Percentiles rank a stretch among this genome's conserved stretches.
These are phyloP conservation scores for Phlebiopsis flavidoalba DNA, from an alignment of 768 basidiomycete species.

Conservation along the genomic window DNA sequence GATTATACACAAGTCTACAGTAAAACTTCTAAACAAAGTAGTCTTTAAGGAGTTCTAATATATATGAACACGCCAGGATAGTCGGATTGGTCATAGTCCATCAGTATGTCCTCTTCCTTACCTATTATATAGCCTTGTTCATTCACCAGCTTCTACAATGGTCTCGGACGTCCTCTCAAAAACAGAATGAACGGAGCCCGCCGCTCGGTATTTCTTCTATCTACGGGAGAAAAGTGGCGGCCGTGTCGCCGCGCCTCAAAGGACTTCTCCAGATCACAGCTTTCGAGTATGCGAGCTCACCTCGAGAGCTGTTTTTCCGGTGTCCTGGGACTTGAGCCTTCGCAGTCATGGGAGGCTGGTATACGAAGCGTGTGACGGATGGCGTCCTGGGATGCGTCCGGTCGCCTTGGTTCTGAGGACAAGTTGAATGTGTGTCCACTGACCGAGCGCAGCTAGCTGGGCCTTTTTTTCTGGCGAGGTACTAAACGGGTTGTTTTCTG, in stretches of 20 bases:
- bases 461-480: constrained; percentile 64
- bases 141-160: neutral
- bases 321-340: constrained; percentile 11
- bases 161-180: constrained; percentile 55
- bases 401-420: constrained; percentile 45
- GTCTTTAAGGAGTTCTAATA: neutral
- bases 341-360: constrained; percentile 16
- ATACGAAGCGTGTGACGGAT: constrained; percentile 53
- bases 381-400: constrained; percentile 57
- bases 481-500: constrained; percentile 33
- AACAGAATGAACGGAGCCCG: constrained; percentile 72
- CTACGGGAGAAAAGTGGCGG: constrained; percentile 32
- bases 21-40: neutral
- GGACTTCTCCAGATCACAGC: constrained; percentile 47
- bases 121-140: neutral
- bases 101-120: neutral
- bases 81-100: neutral
- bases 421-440: constrained; percentile 79
- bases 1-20: neutral
- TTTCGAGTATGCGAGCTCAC: constrained; percentile 30
- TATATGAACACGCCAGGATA: neutral
- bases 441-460: constrained; percentile 64
- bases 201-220: constrained; percentile 52
- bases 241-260: constrained; percentile 28
- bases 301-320: constrained; percentile 19